Evolutionary conservation across 2,329 filamentous ascomycete genomes (phyloP).

Genomic region (Ophiostoma populinum): DNA sequence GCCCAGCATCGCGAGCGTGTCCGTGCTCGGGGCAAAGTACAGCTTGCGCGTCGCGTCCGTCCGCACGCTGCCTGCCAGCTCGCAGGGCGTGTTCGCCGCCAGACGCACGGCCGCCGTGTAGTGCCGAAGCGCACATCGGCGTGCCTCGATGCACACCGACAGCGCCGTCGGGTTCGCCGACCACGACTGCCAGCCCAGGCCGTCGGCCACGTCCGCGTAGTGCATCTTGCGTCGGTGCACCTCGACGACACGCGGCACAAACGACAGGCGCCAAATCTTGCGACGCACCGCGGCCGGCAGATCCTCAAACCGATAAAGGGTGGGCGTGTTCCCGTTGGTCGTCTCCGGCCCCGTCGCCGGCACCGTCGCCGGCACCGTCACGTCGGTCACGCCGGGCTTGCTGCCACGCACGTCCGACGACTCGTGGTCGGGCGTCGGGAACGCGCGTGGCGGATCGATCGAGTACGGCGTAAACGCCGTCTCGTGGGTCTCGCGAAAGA

Average conservation of each 20-base stretch:
- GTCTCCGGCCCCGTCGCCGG: too few relatives aligned
- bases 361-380: background rate
- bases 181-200: conserved; percentile 16
- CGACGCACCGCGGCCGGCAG: conserved; percentile 21
- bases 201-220: conserved; percentile 15
- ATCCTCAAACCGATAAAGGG: conserved; percentile 16
- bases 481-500: too few relatives aligned
- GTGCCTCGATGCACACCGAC: conserved; percentile 18
- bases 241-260: conserved; percentile 18
- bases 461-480: too few relatives aligned
- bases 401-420: too few relatives aligned
- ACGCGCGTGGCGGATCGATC: too few relatives aligned
- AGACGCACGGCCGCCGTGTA: conserved; percentile 18
- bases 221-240: conserved; percentile 17
- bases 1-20: conserved; percentile 19
- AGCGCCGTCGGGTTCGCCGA: conserved; percentile 18
- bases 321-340: too few relatives aligned
- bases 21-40: conserved; percentile 16
- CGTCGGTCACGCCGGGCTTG: background rate
- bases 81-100: conserved; percentile 8
- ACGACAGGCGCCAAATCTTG: conserved; percentile 19
- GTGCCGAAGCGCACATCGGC: conserved; percentile 15
- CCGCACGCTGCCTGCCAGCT: conserved; percentile 11
- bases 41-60: conserved; percentile 12
- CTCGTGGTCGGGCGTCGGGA: too few relatives aligned